phyloP scores from a whole-genome alignment of 2,329 filamentous ascomycete species.

The Sporothrix dimorphospora region DNA sequence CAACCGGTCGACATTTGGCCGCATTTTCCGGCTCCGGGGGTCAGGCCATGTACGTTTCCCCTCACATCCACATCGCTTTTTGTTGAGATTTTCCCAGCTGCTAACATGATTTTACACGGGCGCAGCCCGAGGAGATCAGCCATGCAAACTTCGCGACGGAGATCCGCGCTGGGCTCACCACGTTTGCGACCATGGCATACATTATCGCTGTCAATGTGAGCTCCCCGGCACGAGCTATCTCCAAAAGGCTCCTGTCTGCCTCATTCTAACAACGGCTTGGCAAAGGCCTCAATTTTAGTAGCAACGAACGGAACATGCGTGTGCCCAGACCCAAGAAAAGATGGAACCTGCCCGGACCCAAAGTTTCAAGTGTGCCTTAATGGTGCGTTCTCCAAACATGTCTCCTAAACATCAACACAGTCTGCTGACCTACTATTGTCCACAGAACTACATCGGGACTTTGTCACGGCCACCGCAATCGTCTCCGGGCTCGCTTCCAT shows the following conservation, averaged over 20 bases:
- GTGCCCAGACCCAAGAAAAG: constrained; percentile 47
- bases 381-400: background rate
- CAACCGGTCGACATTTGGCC: constrained; percentile 54
- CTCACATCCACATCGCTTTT: too few relatives aligned
- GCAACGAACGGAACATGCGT: constrained; percentile 77
- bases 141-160: constrained; percentile 75
- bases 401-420: background rate
- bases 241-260: background rate
- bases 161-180: constrained; percentile 77
- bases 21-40: constrained; percentile 67
- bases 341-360: constrained; percentile 40
- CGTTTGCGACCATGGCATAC: constrained; percentile 81
- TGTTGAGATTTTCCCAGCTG: too few relatives aligned
- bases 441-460: constrained; percentile 68
- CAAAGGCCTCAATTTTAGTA: constrained; percentile 70
- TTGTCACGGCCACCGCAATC: constrained; percentile 83
- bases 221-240: background rate
- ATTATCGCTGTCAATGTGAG: constrained; percentile 74
- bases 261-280: background rate
- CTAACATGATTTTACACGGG: background rate
- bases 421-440: background rate
- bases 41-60: constrained; percentile 73
- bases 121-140: constrained; percentile 62
- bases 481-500: constrained; percentile 75
- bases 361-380: constrained; percentile 24